Evolutionary conservation across 1,139 yeast species (phyloP).

Genomic region (Suhomyces maxii): DNA sequence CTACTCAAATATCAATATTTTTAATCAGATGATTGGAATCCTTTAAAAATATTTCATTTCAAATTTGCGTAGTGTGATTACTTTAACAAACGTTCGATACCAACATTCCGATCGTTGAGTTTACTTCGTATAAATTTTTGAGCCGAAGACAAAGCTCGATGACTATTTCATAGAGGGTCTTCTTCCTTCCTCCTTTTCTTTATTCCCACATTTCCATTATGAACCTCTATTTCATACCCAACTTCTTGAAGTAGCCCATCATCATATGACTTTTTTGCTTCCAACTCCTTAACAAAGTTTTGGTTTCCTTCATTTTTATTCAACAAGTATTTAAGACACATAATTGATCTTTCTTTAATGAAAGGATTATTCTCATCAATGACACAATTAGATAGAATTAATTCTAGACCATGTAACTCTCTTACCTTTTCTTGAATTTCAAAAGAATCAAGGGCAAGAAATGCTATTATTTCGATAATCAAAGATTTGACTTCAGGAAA

Average conservation of each 20-base stretch:
- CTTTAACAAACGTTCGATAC: too few species aligned
- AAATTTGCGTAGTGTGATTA: neutral
- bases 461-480: constrained; percentile 60
- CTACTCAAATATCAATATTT: too few species aligned
- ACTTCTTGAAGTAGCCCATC: constrained; percentile 37
- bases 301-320: constrained; percentile 69
- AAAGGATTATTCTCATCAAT: constrained; percentile 88
- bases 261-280: constrained; percentile 37
- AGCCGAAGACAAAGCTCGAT: too few species aligned
- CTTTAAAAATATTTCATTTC: neutral
- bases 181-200: constrained; percentile 10
- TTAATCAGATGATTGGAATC: too few species aligned
- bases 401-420: constrained; percentile 63
- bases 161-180: neutral
- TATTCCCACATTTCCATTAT: constrained; percentile 36
- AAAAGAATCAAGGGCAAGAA: constrained; percentile 50
- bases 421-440: constrained; percentile 69
- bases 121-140: too few species aligned
- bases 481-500: constrained; percentile 65
- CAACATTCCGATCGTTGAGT: too few species aligned
- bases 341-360: constrained; percentile 79
- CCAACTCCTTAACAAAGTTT: constrained; percentile 59
- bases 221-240: constrained; percentile 41
- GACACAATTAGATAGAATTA: constrained; percentile 76
- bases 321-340: constrained; percentile 71